A percentile compares a stretch with the other conserved stretches of the same genome.
Evolutionary conservation across 495 filamentous ascomycete species (phyloP).

Genomic region (Penicillium samsonianum): DNA sequence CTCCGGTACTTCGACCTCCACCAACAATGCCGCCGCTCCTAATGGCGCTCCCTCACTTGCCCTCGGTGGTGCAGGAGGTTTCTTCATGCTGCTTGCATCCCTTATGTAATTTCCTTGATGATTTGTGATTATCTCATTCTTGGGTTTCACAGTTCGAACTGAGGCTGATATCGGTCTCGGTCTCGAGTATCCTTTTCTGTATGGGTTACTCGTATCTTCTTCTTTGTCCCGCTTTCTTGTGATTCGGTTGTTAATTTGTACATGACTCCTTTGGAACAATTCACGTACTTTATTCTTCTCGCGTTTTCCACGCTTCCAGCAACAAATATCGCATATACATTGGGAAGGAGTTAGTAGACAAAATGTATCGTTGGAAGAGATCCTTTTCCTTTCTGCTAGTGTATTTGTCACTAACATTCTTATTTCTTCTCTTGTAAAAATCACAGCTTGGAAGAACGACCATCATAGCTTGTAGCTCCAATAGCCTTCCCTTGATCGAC

Average conservation of each 20-base stretch:
- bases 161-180: not conserved
- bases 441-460: slow-evolving; percentile 6
- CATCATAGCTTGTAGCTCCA: not conserved
- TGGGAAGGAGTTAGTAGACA: not conserved
- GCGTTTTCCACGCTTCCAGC: not conserved
- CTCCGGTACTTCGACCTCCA: slow-evolving; percentile 36
- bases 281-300: slow-evolving; percentile 10
- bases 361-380: slow-evolving; percentile 1
- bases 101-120: slow-evolving; percentile 19
- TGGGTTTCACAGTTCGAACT: not conserved
- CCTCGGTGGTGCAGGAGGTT: slow-evolving; percentile 25
- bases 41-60: slow-evolving; percentile 24
- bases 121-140: not conserved
- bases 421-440: not conserved
- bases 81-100: slow-evolving; percentile 34
- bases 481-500: not conserved
- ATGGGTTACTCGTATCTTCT: not conserved
- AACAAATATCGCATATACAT: not conserved
- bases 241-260: slow-evolving; percentile 19
- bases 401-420: not conserved
- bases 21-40: slow-evolving; percentile 25
- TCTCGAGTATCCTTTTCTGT: slow-evolving; percentile 4
- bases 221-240: slow-evolving; percentile 10
- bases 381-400: not conserved
- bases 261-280: slow-evolving; percentile 23